Evolutionary conservation across 1,284 basidiomycete species (phyloP).

Genomic region (Ceratobasidium sp.): DNA sequence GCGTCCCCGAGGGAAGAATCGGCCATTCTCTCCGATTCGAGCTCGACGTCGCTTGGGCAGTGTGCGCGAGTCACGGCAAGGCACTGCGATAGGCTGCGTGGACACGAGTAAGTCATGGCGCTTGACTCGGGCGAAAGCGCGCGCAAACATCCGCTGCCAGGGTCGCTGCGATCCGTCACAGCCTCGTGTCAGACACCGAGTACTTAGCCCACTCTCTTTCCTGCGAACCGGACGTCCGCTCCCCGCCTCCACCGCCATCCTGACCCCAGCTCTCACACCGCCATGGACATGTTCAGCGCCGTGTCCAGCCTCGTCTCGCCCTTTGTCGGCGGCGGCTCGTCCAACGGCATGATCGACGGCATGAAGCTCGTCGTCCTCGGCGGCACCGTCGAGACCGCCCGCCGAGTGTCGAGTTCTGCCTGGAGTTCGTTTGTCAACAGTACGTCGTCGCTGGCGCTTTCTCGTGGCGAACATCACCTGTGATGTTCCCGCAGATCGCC

Average conservation of each 20-base stretch:
- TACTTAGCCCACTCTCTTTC: not conserved
- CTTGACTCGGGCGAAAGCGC: constrained; percentile 14
- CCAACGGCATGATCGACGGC: constrained; percentile 81
- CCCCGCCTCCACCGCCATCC: not conserved
- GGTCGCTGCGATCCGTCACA: constrained; percentile 12
- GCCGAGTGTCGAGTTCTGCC: constrained; percentile 77
- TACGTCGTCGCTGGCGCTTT: constrained; percentile 57
- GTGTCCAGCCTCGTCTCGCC: constrained; percentile 69
- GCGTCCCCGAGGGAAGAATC: not conserved
- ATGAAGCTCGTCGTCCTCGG: constrained; percentile 87
- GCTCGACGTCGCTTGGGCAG: not conserved
- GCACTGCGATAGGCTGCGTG: not conserved
- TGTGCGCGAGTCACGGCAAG: not conserved
- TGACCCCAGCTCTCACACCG: not conserved
- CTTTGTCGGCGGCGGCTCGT: constrained; percentile 76
- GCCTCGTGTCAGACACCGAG: constrained; percentile 12
- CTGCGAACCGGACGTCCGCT: not conserved
- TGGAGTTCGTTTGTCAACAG: constrained; percentile 81
- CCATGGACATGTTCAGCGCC: constrained; percentile 82
- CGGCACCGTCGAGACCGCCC: constrained; percentile 78
- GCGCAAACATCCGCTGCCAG: constrained; percentile 6
- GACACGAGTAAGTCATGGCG: not conserved
- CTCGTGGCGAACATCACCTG: constrained; percentile 18
- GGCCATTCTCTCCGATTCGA: not conserved
- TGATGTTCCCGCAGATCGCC: not conserved